Percentiles rank a stretch among this genome's conserved stretches.
Evolutionary conservation across 441 rosid genomes (phyloP).

Genomic region (Erodium moschatum): DNA sequence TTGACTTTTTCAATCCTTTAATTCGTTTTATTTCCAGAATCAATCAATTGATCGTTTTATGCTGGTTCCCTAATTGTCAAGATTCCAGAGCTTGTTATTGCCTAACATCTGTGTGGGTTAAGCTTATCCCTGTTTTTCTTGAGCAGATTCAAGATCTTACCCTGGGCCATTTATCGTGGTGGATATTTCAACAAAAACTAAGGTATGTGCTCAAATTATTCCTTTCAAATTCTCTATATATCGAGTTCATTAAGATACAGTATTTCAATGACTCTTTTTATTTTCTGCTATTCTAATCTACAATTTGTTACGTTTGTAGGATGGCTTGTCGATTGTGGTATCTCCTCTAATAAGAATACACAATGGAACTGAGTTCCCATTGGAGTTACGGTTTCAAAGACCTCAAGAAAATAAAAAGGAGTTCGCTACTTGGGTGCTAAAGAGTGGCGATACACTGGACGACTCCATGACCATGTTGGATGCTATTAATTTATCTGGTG

Average conservation of each 20-base stretch:
- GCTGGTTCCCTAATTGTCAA: not conserved
- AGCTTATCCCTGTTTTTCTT: conserved; percentile 15
- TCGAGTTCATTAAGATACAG: not conserved
- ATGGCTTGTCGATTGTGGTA: conserved; percentile 69
- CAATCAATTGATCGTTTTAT: not conserved
- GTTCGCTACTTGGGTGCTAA: conserved; percentile 51
- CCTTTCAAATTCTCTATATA: not conserved
- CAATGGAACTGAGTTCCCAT: conserved; percentile 69
- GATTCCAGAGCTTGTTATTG: conserved; percentile 14
- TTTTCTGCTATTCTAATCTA: conserved; percentile 5
- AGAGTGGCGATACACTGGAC: conserved; percentile 74
- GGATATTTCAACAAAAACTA: conserved; percentile 55
- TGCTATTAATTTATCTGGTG: conserved; percentile 72
- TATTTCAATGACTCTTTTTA: not conserved
- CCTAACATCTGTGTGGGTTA: conserved; percentile 9
- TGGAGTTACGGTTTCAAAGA: conserved; percentile 76
- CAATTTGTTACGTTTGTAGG: conserved; percentile 38
- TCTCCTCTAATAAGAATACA: conserved; percentile 82
- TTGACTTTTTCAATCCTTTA: not conserved
- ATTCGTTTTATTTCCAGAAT: not conserved
- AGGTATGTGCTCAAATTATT: conserved; percentile 42
- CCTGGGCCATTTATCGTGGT: conserved; percentile 90
- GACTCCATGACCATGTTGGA: conserved; percentile 77
- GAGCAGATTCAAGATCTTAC: conserved; percentile 68
- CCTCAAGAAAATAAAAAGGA: conserved; percentile 50